A percentile compares a stretch with the other conserved stretches of the same genome.
Conservation (phyloP, 257 asterid genomes). For the Capsicum rhomboideum region DNA sequence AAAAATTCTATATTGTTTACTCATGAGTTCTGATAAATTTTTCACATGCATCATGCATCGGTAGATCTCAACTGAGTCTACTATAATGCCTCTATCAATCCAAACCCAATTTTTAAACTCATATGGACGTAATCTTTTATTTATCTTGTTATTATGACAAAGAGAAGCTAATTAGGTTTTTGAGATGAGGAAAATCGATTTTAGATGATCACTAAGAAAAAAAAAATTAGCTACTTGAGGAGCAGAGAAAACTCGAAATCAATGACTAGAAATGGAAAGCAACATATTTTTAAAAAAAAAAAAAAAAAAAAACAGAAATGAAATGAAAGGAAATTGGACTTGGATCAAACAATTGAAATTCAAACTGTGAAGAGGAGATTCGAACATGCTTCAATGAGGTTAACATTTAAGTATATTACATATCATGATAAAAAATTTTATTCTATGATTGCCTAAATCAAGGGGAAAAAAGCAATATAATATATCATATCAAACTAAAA, state of each 20-base stretch:
- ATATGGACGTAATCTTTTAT: no score
- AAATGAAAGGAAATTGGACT: neutral
- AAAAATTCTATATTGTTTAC: no score
- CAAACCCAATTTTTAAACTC: no score
- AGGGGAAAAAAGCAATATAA: neutral
- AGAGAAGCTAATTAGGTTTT: neutral
- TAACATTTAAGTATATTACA: neutral
- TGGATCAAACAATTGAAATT: neutral
- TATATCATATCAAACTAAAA: no score
- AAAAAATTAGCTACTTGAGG: neutral
- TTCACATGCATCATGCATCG: no score
- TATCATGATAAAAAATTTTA: neutral
- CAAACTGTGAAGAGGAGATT: neutral
- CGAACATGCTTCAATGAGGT: neutral
- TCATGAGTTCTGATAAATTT: no score
- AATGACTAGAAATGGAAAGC: neutral
- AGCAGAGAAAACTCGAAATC: neutral
- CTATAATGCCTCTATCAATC: no score
- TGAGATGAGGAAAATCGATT: neutral
- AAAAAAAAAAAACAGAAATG: no score
- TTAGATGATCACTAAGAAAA: neutral
- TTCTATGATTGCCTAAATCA: neutral
- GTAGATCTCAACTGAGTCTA: no score
- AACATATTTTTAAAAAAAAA: neutral
- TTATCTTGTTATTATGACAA: neutral